Evolutionary conservation across 768 basidiomycete species (phyloP).

Genomic region (Tubosaeta sp.): DNA sequence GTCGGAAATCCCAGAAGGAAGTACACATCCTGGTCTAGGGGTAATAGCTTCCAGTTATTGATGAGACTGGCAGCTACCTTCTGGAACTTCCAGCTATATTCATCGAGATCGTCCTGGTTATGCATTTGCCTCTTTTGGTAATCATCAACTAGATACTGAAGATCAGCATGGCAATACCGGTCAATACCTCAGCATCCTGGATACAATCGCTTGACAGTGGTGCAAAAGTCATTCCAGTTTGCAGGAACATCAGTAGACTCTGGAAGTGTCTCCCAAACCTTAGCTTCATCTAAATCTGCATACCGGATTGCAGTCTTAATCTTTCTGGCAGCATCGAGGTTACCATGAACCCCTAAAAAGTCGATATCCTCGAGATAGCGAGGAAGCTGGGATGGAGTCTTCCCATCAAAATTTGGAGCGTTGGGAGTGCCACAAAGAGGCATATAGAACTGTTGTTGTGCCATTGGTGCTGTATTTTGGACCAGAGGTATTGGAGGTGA

Average conservation of each 20-base stretch:
- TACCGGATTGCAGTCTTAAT: not conserved
- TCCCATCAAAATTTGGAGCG: not conserved
- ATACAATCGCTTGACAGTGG: not conserved
- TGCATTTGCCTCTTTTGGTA: not conserved
- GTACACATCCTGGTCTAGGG: not conserved
- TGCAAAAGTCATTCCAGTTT: not conserved
- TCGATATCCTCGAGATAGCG: not conserved
- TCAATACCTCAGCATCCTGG: not conserved
- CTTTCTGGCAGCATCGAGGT: not conserved
- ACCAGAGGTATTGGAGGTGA: too few species aligned
- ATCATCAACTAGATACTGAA: not conserved
- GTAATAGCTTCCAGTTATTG: not conserved
- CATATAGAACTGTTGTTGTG: not conserved
- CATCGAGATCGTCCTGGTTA: not conserved
- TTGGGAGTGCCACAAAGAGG: not conserved
- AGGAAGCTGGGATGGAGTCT: not conserved
- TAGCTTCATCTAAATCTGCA: not conserved
- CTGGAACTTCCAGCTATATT: not conserved
- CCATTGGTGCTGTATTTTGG: too few species aligned
- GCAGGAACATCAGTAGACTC: not conserved
- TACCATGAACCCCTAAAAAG: not conserved
- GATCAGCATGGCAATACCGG: not conserved
- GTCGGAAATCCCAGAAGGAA: not conserved
- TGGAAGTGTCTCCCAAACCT: not conserved
- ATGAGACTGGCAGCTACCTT: not conserved